Evolutionary conservation across 805 yeast genomes (phyloP).

Genomic region (Candida mattraensis): DNA sequence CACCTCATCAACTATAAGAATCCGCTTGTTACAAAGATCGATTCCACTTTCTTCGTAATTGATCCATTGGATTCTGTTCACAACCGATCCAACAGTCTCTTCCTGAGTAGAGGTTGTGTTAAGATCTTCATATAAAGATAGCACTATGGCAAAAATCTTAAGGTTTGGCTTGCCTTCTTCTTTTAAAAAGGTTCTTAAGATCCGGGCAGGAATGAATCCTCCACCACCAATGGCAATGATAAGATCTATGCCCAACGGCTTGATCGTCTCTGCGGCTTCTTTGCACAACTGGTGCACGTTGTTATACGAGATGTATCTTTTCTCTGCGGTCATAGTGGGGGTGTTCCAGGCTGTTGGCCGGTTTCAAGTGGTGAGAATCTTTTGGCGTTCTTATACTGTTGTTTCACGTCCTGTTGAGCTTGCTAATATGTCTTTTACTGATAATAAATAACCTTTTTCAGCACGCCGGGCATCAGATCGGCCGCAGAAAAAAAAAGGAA

Average conservation of each 20-base stretch:
- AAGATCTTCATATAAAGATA: conserved; percentile 86
- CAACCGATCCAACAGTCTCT: conserved; percentile 64
- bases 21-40: conserved; percentile 65
- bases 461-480: too few species aligned
- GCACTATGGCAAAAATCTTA: conserved; percentile 91
- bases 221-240: conserved; percentile 89
- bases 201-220: conserved; percentile 97
- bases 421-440: too few species aligned
- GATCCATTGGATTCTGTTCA: conserved; percentile 81
- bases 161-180: conserved; percentile 85
- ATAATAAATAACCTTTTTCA: too few species aligned
- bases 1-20: conserved; percentile 78
- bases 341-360: too few species aligned
- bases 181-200: conserved; percentile 88
- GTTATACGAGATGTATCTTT: conserved; percentile 77
- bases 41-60: conserved; percentile 66
- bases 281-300: conserved; percentile 63
- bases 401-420: too few species aligned
- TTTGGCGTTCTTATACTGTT: too few species aligned
- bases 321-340: too few species aligned
- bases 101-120: conserved; percentile 55
- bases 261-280: conserved; percentile 56
- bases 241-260: conserved; percentile 77
- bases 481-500: too few species aligned
- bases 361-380: too few species aligned